Evolutionary conservation across 108 stramenopile genomes (phyloP).

Genomic region (Skeletonema tropicum): DNA sequence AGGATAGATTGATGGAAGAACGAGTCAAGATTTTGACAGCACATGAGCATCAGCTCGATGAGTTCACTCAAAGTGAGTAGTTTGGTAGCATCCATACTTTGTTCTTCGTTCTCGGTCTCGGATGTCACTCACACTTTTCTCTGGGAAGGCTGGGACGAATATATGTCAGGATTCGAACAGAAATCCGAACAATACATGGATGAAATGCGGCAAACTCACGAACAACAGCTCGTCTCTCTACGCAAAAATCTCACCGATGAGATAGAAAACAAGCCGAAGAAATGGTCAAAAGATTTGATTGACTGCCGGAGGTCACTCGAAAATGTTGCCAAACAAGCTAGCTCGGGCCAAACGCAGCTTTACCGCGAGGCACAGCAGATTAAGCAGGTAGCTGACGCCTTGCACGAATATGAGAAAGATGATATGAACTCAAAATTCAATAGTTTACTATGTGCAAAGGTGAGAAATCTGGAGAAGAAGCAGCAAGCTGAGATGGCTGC

Average conservation of each 20-base stretch:
- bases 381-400: conserved; percentile 15
- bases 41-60: conserved; percentile 10
- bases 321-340: conserved; percentile 6
- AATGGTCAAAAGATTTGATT: conserved; percentile 22
- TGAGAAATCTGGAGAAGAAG: conserved; percentile 2
- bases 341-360: not conserved
- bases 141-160: conserved; percentile 13
- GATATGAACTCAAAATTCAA: conserved; percentile 21
- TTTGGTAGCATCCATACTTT: not conserved
- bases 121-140: not conserved
- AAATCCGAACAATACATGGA: conserved; percentile 3
- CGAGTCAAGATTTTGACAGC: conserved; percentile 4
- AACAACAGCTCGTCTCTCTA: not conserved
- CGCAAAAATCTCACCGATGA: not conserved
- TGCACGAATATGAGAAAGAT: conserved; percentile 8
- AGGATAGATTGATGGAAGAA: not conserved
- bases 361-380: conserved; percentile 24
- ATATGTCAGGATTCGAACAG: conserved; percentile 10
- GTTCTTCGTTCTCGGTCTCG: not conserved
- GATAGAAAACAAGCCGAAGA: conserved; percentile 6
- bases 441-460: not conserved
- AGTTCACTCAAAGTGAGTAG: conserved; percentile 17
- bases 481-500: conserved; percentile 10
- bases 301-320: conserved; percentile 9
- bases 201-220: conserved; percentile 14